Evolutionary conservation across 208 protist species (phyloP).

Genomic region (Trypanosoma congolense): DNA sequence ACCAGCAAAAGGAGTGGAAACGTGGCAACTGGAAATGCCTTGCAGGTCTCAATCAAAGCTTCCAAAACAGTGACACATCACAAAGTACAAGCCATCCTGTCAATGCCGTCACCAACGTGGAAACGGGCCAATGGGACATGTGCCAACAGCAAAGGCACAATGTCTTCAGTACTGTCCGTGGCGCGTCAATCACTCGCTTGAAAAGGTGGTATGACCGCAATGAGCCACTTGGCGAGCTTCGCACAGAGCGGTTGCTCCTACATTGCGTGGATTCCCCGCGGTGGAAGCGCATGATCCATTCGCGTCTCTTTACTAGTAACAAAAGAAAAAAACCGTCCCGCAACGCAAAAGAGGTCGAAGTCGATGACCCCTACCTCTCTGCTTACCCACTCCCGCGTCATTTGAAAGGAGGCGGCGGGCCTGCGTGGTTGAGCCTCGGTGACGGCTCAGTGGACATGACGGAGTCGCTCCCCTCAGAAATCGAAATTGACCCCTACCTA

Average conservation of each 20-base stretch:
- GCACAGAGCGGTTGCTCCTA: conserved; percentile 11
- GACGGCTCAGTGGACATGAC: not conserved
- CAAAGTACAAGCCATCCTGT: not conserved
- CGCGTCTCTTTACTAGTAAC: conserved; percentile 14
- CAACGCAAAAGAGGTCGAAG: not conserved
- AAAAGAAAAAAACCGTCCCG: not conserved
- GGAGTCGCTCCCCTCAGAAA: conserved; percentile 18
- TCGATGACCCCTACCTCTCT: no score
- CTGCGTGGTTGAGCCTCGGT: not conserved
- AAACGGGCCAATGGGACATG: no score
- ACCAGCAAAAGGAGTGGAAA: not conserved
- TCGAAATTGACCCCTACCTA: conserved; percentile 19
- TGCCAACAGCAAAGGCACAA: no score
- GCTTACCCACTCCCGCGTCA: not conserved
- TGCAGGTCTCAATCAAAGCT: conserved; percentile 15
- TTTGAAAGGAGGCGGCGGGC: not conserved
- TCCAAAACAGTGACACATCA: not conserved
- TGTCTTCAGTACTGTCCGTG: not conserved
- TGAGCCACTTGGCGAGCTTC: conserved; percentile 10
- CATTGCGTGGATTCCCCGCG: conserved; percentile 9
- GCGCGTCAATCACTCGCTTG: conserved; percentile 4
- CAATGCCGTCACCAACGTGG: no score
- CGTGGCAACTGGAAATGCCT: not conserved
- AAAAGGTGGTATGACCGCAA: not conserved
- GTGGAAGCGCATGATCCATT: conserved; percentile 13